Conservation (phyloP, 2,329 filamentous ascomycete genomes). For the Dothideomycetes sp. region DNA sequence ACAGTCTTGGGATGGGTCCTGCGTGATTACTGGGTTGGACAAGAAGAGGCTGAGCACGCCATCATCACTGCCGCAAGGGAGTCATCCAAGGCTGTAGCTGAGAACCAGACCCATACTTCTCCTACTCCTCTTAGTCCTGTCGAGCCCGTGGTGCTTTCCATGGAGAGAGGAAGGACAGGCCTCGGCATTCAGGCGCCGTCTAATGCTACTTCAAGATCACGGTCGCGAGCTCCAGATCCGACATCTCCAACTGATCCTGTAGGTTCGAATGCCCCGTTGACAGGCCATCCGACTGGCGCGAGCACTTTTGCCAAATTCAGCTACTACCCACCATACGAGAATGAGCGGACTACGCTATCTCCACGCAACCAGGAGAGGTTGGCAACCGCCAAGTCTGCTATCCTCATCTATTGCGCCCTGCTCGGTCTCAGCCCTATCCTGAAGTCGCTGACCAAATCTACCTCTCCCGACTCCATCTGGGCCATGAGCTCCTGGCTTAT, state of each 20-base stretch:
- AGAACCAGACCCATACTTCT: neutral
- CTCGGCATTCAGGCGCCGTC: constrained; percentile 3
- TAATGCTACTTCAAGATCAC: constrained; percentile 12
- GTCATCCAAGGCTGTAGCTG: constrained; percentile 5
- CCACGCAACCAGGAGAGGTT: constrained; percentile 52
- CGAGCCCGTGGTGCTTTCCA: neutral
- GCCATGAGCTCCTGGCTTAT: constrained; percentile 89
- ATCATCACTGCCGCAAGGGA: constrained; percentile 13
- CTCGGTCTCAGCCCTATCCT: constrained; percentile 89
- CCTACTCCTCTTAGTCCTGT: constrained; percentile 1
- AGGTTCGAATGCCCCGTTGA: constrained; percentile 12
- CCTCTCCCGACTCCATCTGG: constrained; percentile 92
- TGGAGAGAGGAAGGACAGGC: constrained; percentile 12
- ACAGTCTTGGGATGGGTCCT: constrained; percentile 82
- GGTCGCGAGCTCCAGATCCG: constrained; percentile 36
- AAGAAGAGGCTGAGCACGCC: constrained; percentile 45
- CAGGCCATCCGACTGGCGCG: constrained; percentile 14
- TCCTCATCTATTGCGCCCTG: constrained; percentile 86
- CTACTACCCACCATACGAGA: constrained; percentile 23
- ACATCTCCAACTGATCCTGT: constrained; percentile 3
- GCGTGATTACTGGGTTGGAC: constrained; percentile 83
- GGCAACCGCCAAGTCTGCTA: constrained; percentile 79
- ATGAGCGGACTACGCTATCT: constrained; percentile 31
- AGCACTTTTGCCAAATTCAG: constrained; percentile 33
- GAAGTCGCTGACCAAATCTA: constrained; percentile 89